phyloP scores from a whole-genome alignment of 1,139 yeast genomes.

The Kazachstania sp. region DNA sequence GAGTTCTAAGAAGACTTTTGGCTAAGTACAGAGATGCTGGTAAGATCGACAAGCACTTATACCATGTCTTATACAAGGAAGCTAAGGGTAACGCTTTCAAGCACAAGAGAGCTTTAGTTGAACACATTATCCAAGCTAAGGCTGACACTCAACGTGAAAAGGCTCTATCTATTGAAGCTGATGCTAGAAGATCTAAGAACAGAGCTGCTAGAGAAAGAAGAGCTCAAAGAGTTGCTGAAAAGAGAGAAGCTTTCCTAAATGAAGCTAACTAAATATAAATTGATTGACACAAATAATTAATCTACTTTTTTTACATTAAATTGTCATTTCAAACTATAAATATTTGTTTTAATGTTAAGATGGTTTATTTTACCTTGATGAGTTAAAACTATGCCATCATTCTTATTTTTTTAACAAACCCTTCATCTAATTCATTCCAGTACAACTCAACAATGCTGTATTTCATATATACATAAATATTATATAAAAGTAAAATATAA shows the following conservation, averaged over 20 bases:
- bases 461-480: conserved; percentile 3
- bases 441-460: conserved; percentile 3
- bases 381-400: background rate
- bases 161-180: conserved; percentile 98
- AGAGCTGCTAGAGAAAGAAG: conserved; percentile 99
- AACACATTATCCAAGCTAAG: conserved; percentile 99
- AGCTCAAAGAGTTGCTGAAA: conserved; percentile 92
- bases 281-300: background rate
- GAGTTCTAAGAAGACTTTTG: conserved; percentile 97
- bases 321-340: no score
- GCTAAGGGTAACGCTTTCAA: conserved; percentile 99
- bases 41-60: conserved; percentile 98
- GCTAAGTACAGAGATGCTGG: conserved; percentile 99
- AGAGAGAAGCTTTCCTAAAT: conserved; percentile 87
- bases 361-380: background rate
- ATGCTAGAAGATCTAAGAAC: conserved; percentile 98
- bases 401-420: background rate
- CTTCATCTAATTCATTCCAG: conserved; percentile 5
- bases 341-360: background rate
- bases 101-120: conserved; percentile 99
- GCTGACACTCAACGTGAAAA: conserved; percentile 99
- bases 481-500: background rate
- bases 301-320: background rate
- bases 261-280: conserved; percentile 35
- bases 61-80: conserved; percentile 92